A percentile compares a stretch with the other conserved stretches of the same genome.
Conservation (phyloP, 257 asterid genomes). For the Scutellaria baicalensis region DNA sequence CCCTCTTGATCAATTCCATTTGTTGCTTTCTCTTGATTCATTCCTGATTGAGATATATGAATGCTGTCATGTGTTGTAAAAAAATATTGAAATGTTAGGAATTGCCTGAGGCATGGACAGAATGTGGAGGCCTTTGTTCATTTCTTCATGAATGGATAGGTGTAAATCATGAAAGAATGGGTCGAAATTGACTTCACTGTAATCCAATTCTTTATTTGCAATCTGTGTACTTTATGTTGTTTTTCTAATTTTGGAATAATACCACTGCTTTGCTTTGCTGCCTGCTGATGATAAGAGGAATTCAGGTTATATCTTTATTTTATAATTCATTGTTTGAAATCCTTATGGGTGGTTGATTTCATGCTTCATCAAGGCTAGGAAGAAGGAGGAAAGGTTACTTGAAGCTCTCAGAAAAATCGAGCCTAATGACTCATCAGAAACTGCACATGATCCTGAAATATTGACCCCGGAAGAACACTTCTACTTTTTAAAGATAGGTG, state of each 20-base stretch:
- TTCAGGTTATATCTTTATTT: not conserved
- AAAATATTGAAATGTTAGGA: not conserved
- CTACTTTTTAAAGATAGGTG: slow-evolving; percentile 92
- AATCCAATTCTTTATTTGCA: not conserved
- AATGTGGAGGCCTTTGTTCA: not conserved
- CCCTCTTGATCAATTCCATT: not conserved
- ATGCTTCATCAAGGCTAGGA: slow-evolving; percentile 56
- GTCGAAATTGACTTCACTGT: not conserved
- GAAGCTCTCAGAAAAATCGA: slow-evolving; percentile 76
- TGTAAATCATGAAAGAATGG: not conserved
- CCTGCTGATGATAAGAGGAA: not conserved
- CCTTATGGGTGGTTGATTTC: slow-evolving; percentile 1
- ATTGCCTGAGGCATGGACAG: not conserved
- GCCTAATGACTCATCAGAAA: slow-evolving; percentile 76
- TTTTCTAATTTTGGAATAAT: not conserved
- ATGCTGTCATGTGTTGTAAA: not conserved
- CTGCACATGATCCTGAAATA: slow-evolving; percentile 92
- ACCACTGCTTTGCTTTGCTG: not conserved
- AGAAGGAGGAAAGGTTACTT: slow-evolving; percentile 64
- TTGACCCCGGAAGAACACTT: slow-evolving; percentile 98
- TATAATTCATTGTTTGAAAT: not conserved
- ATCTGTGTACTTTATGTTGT: not conserved
- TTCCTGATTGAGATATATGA: not conserved
- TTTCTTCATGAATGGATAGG: not conserved
- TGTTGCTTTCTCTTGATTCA: not conserved